These are phyloP conservation scores for Pythium utonaiense DNA, from an alignment of 352 stramenopile genomes.

Conservation along the genomic window DNA sequence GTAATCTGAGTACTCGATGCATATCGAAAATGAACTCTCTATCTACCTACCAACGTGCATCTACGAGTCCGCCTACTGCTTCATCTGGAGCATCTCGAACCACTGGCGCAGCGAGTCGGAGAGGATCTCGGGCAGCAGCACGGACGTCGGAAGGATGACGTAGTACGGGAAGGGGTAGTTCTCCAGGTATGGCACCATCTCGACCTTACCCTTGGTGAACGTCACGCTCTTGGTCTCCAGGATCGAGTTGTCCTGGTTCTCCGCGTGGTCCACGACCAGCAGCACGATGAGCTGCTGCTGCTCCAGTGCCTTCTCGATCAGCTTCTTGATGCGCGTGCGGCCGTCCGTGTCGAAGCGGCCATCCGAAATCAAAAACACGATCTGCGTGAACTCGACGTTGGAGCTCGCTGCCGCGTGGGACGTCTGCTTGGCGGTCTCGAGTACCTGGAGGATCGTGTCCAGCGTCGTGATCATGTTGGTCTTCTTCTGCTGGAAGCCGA, in stretches of 20 bases:
- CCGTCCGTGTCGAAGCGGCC: slow-evolving; percentile 97
- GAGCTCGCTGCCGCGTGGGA: slow-evolving; percentile 32
- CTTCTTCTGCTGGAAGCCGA: slow-evolving; percentile 96
- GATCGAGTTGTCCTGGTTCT: slow-evolving; percentile 90
- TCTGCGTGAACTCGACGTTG: slow-evolving; percentile 90
- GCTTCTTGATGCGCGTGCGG: slow-evolving; percentile 91
- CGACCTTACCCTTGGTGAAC: slow-evolving; percentile 95
- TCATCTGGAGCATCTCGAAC: slow-evolving; percentile 97
- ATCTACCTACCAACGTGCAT: too few relatives aligned
- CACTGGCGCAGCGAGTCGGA: slow-evolving; percentile 99
- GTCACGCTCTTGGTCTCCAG: slow-evolving; percentile 97
- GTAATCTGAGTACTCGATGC: too few relatives aligned
- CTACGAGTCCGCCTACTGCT: slow-evolving; percentile 23
- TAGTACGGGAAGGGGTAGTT: slow-evolving; percentile 99
- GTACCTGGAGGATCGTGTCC: slow-evolving; percentile 87
- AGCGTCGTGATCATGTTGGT: slow-evolving; percentile 96
- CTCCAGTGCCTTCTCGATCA: slow-evolving; percentile 96
- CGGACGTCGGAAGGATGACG: slow-evolving; percentile 94
- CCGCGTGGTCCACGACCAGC: slow-evolving; percentile 94
- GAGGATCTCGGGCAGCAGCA: slow-evolving; percentile 97
- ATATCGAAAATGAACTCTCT: too few relatives aligned
- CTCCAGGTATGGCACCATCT: slow-evolving; percentile 98
- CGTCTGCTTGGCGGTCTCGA: slow-evolving; percentile 83
- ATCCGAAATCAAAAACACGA: slow-evolving; percentile 99
- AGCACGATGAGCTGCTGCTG: slow-evolving; percentile 98